phyloP scores from a whole-genome alignment of 2,329 filamentous ascomycete species.

The Teratosphaeria zuluensis region DNA sequence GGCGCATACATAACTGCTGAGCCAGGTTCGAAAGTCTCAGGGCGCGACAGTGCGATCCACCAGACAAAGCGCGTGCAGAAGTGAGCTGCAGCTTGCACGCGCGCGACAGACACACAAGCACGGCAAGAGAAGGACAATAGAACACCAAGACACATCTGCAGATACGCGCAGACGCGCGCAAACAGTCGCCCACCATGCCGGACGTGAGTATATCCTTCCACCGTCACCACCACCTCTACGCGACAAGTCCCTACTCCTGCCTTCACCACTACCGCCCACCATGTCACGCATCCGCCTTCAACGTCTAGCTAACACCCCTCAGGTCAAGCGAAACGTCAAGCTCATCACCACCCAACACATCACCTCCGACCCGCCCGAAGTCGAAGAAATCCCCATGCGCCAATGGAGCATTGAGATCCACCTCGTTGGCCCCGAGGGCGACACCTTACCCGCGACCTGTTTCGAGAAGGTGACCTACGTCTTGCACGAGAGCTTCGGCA shows the following conservation, averaged over 20 bases:
- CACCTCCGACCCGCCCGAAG: slow-evolving; percentile 56
- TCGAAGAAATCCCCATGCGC: slow-evolving; percentile 86
- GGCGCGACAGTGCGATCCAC: background rate
- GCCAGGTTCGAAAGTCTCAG: background rate
- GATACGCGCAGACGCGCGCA: background rate
- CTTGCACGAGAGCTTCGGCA: slow-evolving; percentile 86
- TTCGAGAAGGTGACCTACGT: slow-evolving; percentile 92
- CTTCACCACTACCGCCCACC: background rate
- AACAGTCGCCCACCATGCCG: background rate
- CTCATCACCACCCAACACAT: slow-evolving; percentile 55
- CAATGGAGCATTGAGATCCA: slow-evolving; percentile 82
- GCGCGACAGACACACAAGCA: background rate
- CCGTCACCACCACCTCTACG: background rate
- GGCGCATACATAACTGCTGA: background rate
- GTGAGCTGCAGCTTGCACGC: background rate
- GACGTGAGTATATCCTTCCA: background rate
- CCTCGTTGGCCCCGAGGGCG: slow-evolving; percentile 75
- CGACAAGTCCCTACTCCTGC: background rate
- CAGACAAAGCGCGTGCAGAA: background rate
- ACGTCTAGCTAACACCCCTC: slow-evolving; percentile 1
- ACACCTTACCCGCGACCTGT: slow-evolving; percentile 69
- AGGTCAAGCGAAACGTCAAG: slow-evolving; percentile 80
- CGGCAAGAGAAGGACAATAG: background rate
- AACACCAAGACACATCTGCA: background rate
- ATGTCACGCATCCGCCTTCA: background rate